These are phyloP conservation scores for Mycosarcoma maydis DNA, from an alignment of 1,284 basidiomycete species.

Conservation along the genomic window DNA sequence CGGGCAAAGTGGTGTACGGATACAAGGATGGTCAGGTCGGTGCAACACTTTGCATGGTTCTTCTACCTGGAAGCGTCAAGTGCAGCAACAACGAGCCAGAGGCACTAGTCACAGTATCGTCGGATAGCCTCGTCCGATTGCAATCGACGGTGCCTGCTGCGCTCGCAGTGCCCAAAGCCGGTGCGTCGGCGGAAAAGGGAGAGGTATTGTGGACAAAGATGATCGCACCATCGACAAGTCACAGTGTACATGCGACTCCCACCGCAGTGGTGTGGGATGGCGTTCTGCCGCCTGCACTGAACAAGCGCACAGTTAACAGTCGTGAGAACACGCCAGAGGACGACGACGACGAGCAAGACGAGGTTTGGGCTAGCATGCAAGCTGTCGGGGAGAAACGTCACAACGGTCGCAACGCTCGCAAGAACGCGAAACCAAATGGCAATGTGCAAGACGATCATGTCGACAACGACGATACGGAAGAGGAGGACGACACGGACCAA, in stretches of 20 bases:
- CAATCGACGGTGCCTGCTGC: slow-evolving; percentile 18
- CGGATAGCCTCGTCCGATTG: slow-evolving; percentile 31
- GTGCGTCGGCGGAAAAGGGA: slow-evolving; percentile 26
- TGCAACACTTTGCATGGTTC: slow-evolving; percentile 19
- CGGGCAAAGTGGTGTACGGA: slow-evolving; percentile 36
- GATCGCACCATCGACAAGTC: slow-evolving; percentile 10
- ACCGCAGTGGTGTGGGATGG: slow-evolving; percentile 49
- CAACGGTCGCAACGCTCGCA: no score
- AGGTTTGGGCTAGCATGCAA: slow-evolving; percentile 45
- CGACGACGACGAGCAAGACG: slow-evolving; percentile 31
- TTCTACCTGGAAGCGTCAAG: slow-evolving; percentile 13
- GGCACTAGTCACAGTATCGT: slow-evolving; percentile 27
- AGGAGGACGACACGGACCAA: slow-evolving; percentile 3
- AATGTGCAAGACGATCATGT: no score
- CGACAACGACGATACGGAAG: no score
- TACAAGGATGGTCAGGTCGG: slow-evolving; percentile 45
- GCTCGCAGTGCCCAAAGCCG: slow-evolving; percentile 19
- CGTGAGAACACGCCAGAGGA: slow-evolving; percentile 14
- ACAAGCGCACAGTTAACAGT: background rate
- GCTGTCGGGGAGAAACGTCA: slow-evolving; percentile 11
- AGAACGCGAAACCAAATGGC: background rate
- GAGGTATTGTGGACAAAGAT: slow-evolving; percentile 23
- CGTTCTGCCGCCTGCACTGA: slow-evolving; percentile 8
- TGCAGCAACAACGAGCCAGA: slow-evolving; percentile 2
- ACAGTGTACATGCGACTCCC: slow-evolving; percentile 19